phyloP scores from a whole-genome alignment of 2,329 filamentous ascomycete genomes.

The Sporothrix curviconia region DNA sequence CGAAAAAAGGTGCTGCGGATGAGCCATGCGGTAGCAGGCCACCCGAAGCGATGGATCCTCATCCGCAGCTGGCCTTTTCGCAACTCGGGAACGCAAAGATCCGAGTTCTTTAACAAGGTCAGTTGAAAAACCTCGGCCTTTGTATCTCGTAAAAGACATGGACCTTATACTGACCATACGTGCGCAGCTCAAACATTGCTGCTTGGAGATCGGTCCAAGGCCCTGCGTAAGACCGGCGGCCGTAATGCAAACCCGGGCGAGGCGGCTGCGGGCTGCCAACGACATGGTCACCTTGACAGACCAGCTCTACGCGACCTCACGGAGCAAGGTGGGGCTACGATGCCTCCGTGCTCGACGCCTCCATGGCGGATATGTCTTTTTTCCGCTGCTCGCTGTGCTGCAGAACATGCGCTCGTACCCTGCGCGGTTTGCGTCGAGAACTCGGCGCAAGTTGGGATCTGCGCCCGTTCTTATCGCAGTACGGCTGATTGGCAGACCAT shows the following conservation, averaged over 20 bases:
- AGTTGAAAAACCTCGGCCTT: too few species aligned
- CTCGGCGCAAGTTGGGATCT: conserved; percentile 67
- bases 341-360: conserved; percentile 59
- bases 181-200: conserved; percentile 57
- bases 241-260: conserved; percentile 24
- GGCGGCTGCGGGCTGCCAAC: conserved; percentile 31
- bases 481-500: conserved; percentile 77
- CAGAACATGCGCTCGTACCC: conserved; percentile 67
- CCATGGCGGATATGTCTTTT: conserved; percentile 93
- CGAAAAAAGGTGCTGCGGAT: background rate
- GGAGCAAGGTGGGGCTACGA: conserved; percentile 37
- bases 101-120: conserved; percentile 25
- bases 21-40: background rate
- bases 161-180: background rate
- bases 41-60: conserved; percentile 14
- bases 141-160: background rate
- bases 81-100: conserved; percentile 21
- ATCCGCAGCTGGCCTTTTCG: conserved; percentile 16
- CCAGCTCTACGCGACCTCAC: conserved; percentile 42
- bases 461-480: conserved; percentile 63
- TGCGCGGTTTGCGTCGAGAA: conserved; percentile 66
- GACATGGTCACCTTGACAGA: conserved; percentile 40
- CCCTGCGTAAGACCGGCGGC: conserved; percentile 33
- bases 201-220: conserved; percentile 53
- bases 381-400: conserved; percentile 82